Evolutionary conservation across 139 green algal genomes (phyloP).

Genomic region (Tetradesmus obliquus): DNA sequence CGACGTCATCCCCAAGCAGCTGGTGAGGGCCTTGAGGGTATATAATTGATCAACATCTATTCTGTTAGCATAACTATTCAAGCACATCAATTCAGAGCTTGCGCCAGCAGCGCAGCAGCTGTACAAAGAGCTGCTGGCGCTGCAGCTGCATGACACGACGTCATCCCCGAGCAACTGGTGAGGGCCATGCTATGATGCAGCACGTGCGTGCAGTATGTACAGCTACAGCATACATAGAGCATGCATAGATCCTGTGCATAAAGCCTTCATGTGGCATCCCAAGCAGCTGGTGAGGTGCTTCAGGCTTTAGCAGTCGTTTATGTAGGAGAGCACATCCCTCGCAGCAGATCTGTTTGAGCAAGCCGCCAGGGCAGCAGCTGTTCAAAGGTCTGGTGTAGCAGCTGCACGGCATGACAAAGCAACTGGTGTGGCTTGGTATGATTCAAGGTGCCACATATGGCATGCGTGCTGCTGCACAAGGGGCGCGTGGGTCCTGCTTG

Average conservation of each 20-base stretch:
- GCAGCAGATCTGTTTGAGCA: too few species aligned
- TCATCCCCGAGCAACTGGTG: slow-evolving; percentile 64
- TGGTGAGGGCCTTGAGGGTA: slow-evolving; percentile 53
- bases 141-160: slow-evolving; percentile 52
- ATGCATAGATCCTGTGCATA: too few species aligned
- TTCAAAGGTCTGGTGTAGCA: slow-evolving; percentile 68
- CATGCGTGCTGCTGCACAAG: too few species aligned
- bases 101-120: slow-evolving; percentile 54
- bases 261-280: too few species aligned
- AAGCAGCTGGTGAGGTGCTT: slow-evolving; percentile 57
- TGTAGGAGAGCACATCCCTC: too few species aligned
- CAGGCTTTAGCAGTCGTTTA: neutral
- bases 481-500: too few species aligned
- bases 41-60: neutral
- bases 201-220: too few species aligned
- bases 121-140: slow-evolving; percentile 69
- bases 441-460: too few species aligned
- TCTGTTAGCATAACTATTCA: too few species aligned
- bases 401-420: neutral
- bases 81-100: too few species aligned
- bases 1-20: slow-evolving; percentile 72
- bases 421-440: too few species aligned
- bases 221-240: too few species aligned
- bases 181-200: neutral
- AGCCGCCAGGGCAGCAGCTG: slow-evolving; percentile 54